phyloP scores from a whole-genome alignment of 1,284 basidiomycete species.

The Ceratobasidium sp. region DNA sequence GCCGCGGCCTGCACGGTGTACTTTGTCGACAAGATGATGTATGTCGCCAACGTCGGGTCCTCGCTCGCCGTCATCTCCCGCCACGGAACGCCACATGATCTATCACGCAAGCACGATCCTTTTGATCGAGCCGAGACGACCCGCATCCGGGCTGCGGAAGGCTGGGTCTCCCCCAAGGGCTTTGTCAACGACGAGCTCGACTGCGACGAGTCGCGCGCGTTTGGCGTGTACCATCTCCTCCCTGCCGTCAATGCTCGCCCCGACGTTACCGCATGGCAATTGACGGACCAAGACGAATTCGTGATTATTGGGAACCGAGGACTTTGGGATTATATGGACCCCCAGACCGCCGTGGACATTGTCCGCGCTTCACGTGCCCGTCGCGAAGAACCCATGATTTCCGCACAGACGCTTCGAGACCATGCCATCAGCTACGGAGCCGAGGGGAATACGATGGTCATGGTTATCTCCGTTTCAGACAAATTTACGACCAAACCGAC shows the following conservation, averaged over 20 bases:
- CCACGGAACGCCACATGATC: conserved; percentile 76
- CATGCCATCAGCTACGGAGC: conserved; percentile 98
- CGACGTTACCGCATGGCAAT: conserved; percentile 71
- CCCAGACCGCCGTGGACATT: conserved; percentile 97
- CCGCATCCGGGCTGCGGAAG: conserved; percentile 90
- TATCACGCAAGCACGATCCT: conserved; percentile 89
- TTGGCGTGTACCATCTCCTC: conserved; percentile 91
- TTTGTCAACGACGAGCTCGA: conserved; percentile 92
- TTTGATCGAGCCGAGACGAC: conserved; percentile 85
- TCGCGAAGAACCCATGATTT: conserved; percentile 90
- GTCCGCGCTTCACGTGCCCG: conserved; percentile 71
- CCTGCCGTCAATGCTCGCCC: conserved; percentile 93
- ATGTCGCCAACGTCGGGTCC: conserved; percentile 91
- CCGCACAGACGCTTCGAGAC: conserved; percentile 95
- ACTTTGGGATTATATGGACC: conserved; percentile 93
- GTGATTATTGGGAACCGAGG: conserved; percentile 94
- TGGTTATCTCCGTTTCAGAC: conserved; percentile 90
- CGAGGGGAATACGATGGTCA: conserved; percentile 94
- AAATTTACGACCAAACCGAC: conserved; percentile 64
- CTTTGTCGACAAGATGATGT: conserved; percentile 79
- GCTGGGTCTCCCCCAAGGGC: conserved; percentile 95
- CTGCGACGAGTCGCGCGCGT: conserved; percentile 76
- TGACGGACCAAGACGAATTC: conserved; percentile 92
- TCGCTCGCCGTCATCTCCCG: conserved; percentile 88
- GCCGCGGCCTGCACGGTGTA: conserved; percentile 90